Evolutionary conservation across 179 eudicot genomes (phyloP).

Genomic region (Kewa caespitosa): DNA sequence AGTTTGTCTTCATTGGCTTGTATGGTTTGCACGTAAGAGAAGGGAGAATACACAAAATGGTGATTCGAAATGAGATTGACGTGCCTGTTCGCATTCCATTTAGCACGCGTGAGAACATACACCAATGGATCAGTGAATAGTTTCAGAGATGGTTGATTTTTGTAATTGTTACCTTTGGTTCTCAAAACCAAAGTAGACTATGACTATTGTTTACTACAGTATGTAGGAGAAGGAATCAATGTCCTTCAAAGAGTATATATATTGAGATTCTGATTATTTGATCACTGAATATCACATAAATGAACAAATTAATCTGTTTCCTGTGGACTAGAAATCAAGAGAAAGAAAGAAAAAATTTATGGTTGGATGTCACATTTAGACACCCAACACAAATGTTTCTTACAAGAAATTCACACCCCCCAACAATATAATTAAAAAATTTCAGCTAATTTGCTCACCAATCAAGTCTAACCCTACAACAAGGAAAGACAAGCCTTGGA

Average conservation of each 20-base stretch:
- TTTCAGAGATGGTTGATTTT: no score
- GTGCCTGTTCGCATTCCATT: no score
- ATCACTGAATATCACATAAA: not conserved
- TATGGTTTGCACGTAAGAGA: no score
- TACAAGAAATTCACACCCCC: not conserved
- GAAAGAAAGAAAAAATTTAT: not conserved
- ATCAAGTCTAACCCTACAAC: slow-evolving; percentile 68
- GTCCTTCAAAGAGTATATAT: not conserved
- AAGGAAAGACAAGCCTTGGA: slow-evolving; percentile 69
- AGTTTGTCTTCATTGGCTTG: no score
- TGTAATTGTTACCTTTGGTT: no score
- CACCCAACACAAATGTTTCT: slow-evolving; percentile 4
- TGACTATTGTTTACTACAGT: no score
- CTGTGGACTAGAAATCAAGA: not conserved
- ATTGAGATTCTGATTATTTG: not conserved
- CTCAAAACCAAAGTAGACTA: no score
- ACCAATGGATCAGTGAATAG: no score
- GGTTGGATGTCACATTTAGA: slow-evolving; percentile 18
- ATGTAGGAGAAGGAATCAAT: no score
- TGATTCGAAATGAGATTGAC: no score
- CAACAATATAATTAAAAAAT: not conserved
- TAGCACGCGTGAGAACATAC: no score
- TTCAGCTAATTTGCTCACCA: slow-evolving; percentile 66
- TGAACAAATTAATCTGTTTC: slow-evolving; percentile 5
- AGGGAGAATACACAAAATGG: no score